Conservation (phyloP, 129 eudicot genomes). For the Mikania micrantha region DNA sequence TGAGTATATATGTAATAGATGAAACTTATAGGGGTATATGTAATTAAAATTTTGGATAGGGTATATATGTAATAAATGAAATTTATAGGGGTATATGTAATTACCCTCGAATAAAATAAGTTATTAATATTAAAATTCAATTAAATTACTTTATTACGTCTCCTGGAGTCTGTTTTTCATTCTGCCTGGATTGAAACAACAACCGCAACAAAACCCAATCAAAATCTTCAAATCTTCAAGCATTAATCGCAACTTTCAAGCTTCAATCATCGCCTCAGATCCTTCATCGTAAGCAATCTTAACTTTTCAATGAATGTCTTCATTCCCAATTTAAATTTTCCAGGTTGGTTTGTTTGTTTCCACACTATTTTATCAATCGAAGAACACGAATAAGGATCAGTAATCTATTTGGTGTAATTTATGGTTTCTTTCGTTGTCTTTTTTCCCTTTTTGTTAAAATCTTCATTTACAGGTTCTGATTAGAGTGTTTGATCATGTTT, state of each 20-base stretch:
- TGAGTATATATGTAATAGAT: no score
- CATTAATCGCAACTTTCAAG: neutral
- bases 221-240: slow-evolving; percentile 1
- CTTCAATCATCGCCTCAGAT: neutral
- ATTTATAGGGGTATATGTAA: no score
- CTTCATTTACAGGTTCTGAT: neutral
- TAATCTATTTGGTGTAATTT: neutral
- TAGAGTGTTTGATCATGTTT: neutral
- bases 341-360: neutral
- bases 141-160: no score
- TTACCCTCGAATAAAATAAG: no score
- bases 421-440: neutral
- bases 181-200: no score
- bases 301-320: neutral
- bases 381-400: neutral
- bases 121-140: no score
- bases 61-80: no score
- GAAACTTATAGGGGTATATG: no score
- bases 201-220: neutral
- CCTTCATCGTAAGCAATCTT: slow-evolving; percentile 11
- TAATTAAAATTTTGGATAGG: no score
- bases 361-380: neutral
- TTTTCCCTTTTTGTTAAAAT: neutral
- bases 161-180: no score
- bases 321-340: neutral